These are phyloP conservation scores for Rubroshorea leprosula DNA, from an alignment of 345 rosid genomes.

Conservation along the genomic window DNA sequence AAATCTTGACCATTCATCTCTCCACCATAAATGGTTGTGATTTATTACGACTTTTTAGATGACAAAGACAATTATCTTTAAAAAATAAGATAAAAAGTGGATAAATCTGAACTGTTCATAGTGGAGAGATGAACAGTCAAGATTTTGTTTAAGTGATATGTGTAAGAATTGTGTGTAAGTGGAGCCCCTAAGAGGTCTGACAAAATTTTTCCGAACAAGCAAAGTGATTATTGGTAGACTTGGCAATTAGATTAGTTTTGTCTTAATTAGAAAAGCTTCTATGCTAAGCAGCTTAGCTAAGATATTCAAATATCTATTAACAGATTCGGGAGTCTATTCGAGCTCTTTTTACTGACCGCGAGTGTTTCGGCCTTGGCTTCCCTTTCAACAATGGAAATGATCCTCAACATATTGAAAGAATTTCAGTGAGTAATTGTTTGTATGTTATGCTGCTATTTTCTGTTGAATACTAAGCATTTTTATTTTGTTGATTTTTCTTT, in stretches of 20 bases:
- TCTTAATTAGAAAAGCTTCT: neutral
- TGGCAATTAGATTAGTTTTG: neutral
- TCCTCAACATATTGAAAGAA: constrained; percentile 14
- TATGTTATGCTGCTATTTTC: neutral
- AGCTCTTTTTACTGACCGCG: constrained; percentile 18
- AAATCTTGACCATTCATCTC: too few species aligned
- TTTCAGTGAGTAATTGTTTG: constrained; percentile 15
- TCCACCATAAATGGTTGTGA: too few species aligned
- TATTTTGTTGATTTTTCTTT: constrained; percentile 7
- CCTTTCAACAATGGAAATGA: constrained; percentile 13
- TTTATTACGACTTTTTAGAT: too few species aligned
- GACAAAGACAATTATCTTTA: too few species aligned
- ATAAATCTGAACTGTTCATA: too few species aligned
- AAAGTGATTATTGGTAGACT: too few species aligned
- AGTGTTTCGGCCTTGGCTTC: constrained; percentile 17
- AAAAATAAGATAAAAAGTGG: too few species aligned
- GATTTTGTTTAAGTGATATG: too few species aligned
- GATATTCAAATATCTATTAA: neutral
- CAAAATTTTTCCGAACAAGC: too few species aligned
- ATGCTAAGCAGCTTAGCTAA: neutral
- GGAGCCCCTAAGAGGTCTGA: too few species aligned
- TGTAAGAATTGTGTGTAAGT: too few species aligned
- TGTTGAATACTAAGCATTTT: constrained; percentile 3
- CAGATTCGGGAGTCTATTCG: constrained; percentile 14
- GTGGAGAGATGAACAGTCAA: too few species aligned